Base-by-base conservation (phyloP, 306 rosid species). In the Benincasa hispida region DNA sequence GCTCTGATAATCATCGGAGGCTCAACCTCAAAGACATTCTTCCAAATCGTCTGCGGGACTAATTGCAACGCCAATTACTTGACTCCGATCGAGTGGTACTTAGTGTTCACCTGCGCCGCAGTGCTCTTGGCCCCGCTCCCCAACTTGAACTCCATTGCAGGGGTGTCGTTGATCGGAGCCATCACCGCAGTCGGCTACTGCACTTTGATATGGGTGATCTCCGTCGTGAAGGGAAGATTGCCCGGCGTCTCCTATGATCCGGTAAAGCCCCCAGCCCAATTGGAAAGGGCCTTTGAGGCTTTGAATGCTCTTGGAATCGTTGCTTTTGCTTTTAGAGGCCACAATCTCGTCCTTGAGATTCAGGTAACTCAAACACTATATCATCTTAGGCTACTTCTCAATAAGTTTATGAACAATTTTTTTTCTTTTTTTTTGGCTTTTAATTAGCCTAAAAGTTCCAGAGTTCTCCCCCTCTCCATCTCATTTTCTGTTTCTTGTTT, bases 291-390 rank as follows among this genome's bases (percentile, higher is more conserved):
- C 5, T 87, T 87, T 66, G 67, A 63, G 11, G 87, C 82, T 12
- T 67, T 85, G 35, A 85, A 85, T 57, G 86, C 89, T 7, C 82
- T 87, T 67, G 91, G 91, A 10, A 79, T 87, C 69, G 61, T 87
- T 21, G 89, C 87, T 79, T 85, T 87, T 72, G 87, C 91, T 41
- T 87, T 85, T 60, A 83, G 91, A 76, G 91, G 91, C 55, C 89
- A 87, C 76, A 87, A 87, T 78, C 87, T 87, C 8, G 66, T 82
- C 30, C 91, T 87, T 30, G 91, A 87, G 69, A 85, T 87, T 39
- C 91, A 87, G 89, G 91, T 53, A 50, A 47, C 19, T 47, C 18
- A 6, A 39, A 3, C 51, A 10, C 47, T 41, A n/a, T n/a, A n/a
- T n/a, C n/a, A n/a, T n/a, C n/a, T n/a, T n/a, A n/a, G n/a, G n/a